Percentiles rank a stretch among this genome's conserved stretches.
Conservation (phyloP, 257 asterid species). For the Solanum peruvianum region DNA sequence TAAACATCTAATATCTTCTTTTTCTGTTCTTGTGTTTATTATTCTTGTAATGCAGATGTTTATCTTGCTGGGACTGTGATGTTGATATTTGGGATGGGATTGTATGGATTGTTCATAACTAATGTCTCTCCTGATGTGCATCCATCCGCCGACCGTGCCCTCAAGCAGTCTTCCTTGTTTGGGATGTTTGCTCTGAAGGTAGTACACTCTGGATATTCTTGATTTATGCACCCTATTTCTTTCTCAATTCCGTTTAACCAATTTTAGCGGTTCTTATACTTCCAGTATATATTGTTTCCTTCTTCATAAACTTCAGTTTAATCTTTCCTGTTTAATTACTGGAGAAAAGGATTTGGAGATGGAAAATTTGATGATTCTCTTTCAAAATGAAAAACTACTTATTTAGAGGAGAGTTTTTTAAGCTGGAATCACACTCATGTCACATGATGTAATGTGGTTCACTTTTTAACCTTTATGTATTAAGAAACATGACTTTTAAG, state of each 20-base stretch:
- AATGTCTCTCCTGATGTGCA: conserved; percentile 44
- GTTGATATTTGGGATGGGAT: conserved; percentile 94
- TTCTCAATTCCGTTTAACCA: background rate
- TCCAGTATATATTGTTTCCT: background rate
- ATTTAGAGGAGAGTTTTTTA: background rate
- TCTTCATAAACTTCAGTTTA: background rate
- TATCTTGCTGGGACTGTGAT: conserved; percentile 95
- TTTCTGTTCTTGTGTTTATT: background rate
- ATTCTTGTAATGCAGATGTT: conserved; percentile 33
- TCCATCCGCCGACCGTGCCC: conserved; percentile 61
- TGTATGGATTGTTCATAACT: conserved; percentile 81
- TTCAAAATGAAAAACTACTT: background rate
- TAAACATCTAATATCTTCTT: background rate
- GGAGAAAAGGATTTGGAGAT: background rate
- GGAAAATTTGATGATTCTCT: background rate
- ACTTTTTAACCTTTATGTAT: background rate
- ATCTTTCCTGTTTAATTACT: background rate
- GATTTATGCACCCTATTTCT: background rate
- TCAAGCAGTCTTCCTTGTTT: conserved; percentile 77
- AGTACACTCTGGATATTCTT: background rate
- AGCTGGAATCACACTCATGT: background rate
- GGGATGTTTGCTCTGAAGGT: conserved; percentile 87
- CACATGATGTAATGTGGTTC: background rate
- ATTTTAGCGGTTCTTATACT: background rate
- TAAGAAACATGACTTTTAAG: background rate